Evolutionary conservation across 768 basidiomycete species (phyloP).

Genomic region (Goffeauzyma gilvescens): DNA sequence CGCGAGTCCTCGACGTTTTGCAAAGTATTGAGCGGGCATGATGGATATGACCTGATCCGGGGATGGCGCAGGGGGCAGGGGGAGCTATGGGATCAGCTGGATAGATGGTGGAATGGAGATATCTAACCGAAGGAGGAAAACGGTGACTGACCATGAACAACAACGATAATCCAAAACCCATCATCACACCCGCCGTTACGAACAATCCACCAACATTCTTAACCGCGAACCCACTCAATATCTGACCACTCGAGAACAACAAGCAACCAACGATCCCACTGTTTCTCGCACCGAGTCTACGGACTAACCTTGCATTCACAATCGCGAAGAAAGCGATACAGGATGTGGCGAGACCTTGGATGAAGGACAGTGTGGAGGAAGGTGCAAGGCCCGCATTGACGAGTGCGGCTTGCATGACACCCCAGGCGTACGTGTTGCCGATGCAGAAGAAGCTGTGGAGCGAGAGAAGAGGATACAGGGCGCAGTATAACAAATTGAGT

Average conservation of each 20-base stretch:
- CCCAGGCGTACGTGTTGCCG: slow-evolving; percentile 9
- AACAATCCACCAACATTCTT: slow-evolving; percentile 10
- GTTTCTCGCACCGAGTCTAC: slow-evolving; percentile 11
- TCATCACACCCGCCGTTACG: slow-evolving; percentile 10
- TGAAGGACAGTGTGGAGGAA: slow-evolving; percentile 14
- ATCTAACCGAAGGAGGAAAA: background rate
- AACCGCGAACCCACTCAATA: slow-evolving; percentile 10
- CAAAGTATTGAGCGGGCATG: slow-evolving; percentile 14
- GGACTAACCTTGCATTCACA: slow-evolving; percentile 9
- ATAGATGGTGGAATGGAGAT: too few species aligned
- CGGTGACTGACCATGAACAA: slow-evolving; percentile 1
- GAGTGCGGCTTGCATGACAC: slow-evolving; percentile 15
- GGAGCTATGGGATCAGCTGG: slow-evolving; percentile 4
- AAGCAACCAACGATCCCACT: slow-evolving; percentile 2
- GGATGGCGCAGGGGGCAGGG: background rate
- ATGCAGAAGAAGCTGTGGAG: slow-evolving; percentile 7
- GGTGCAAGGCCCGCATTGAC: slow-evolving; percentile 11
- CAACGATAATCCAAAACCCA: slow-evolving; percentile 7
- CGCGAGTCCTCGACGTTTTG: slow-evolving; percentile 13
- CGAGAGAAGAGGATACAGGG: too few species aligned
- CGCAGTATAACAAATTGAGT: too few species aligned
- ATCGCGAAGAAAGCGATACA: slow-evolving; percentile 12
- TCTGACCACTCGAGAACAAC: slow-evolving; percentile 7
- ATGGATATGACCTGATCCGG: slow-evolving; percentile 10
- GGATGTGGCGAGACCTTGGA: slow-evolving; percentile 12